Evolutionary conservation across 2,329 filamentous ascomycete genomes (phyloP), one percentile per base, ranked within the genome.

Genomic region (Ceratocystis albifundus): DNA sequence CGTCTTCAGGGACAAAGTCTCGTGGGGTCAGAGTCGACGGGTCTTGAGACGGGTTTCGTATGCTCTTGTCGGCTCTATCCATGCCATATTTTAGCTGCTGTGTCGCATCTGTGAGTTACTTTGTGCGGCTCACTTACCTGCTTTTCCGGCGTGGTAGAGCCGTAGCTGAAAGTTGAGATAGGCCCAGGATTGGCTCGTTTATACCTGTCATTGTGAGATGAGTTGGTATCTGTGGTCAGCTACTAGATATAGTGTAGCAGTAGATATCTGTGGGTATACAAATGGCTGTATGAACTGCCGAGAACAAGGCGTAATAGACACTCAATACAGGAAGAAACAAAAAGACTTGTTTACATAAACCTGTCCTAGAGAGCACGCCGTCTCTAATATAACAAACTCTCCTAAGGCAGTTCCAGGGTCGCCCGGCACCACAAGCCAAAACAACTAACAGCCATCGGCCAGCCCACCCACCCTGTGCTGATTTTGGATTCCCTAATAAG

Each of bases 1-100:
- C 64, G 46, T 64, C 57, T 22, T 63, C 50, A n/a, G 41, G 22
- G 20, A 67, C 44, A 30, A 67, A 50, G 50, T 67, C 62, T 22
- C 46, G 66, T 20, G 66, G 62, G 4, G 41, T 59, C 55, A 59
- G 55, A 4, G 55, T 59, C 6, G 25, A 59, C 6, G 28, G 55
- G 25, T 59, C 55, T n/a, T 59, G 55, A 25, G 28, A 59, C 4
- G 55, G 55, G 25, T 59, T 30, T 36, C 30, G 30, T 4, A 36
- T n/a, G 55, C 55, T 36, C n/a, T 59, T 59, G 30, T 59, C 55
- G 55, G 55, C 55, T 36, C 55, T 59, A 30, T 7, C 8, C 7
- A 15, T 20, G 17, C n/a, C 20, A 10, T 22, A 20, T 28, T 10
- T 53, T 53, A 53, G 22, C 22, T 10, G 3, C 48, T 25, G 25